Evolutionary conservation across 257 asterid genomes (phyloP).

Genomic region (Sherardia arvensis): DNA sequence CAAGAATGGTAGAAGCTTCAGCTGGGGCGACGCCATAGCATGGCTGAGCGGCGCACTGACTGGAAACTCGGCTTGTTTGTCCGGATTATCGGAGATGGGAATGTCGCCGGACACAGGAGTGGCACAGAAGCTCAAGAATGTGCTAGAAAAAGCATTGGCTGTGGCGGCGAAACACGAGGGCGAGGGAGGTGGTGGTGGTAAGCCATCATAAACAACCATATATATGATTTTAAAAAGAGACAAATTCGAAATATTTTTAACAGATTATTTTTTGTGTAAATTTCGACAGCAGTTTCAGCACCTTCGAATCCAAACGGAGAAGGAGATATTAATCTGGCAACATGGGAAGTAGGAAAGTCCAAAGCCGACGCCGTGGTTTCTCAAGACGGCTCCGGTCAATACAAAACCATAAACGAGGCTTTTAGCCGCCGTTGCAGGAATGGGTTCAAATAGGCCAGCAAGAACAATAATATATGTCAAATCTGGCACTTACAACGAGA

Average conservation of each 20-base stretch:
- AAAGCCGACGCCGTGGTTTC: conserved; percentile 56
- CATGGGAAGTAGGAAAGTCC: conserved; percentile 39
- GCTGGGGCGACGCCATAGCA: conserved; percentile 39
- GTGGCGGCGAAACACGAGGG: neutral
- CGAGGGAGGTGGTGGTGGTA: neutral
- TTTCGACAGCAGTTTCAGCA: neutral
- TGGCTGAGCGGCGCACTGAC: conserved; percentile 70
- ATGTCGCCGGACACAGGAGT: conserved; percentile 5
- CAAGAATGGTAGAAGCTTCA: neutral
- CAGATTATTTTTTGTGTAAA: neutral
- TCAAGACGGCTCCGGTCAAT: conserved; percentile 63
- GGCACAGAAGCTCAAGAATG: conserved; percentile 29
- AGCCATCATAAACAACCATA: no score
- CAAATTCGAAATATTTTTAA: no score
- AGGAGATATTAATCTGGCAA: conserved; percentile 29
- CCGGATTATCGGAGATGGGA: conserved; percentile 37
- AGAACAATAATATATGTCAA: conserved; percentile 44
- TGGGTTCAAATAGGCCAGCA: conserved; percentile 19
- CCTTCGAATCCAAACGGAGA: neutral
- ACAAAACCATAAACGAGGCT: conserved; percentile 52
- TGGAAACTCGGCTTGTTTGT: conserved; percentile 50
- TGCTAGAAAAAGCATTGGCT: conserved; percentile 41
- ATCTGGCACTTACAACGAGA: conserved; percentile 46
- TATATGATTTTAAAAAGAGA: no score
- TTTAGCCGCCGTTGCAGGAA: conserved; percentile 28